Evolutionary conservation across 2,329 filamentous ascomycete genomes (phyloP), one percentile per base, ranked within the genome.

Genomic region (Fusarium odoratissimum): DNA sequence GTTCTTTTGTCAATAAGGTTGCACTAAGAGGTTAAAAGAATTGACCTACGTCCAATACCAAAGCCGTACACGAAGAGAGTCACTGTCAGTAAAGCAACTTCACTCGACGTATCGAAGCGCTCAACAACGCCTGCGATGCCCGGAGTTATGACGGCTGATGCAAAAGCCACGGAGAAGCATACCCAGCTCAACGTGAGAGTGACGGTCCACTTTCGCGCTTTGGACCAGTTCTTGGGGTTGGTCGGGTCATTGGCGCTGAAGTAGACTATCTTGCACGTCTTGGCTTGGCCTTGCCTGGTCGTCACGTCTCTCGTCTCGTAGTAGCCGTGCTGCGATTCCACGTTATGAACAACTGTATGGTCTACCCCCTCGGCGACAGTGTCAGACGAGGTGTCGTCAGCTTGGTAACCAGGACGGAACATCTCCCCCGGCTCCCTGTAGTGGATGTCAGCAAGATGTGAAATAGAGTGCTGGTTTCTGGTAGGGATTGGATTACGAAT

Each of bases 391-490:
- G 9, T 42, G n/a, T 40, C 6, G 19, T 40, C 37, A 19, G 17
- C 19, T 11, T 9, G 10, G 21, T n/a, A n/a, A 10, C 13, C 21
- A 6, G 40, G 21, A n/a, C 13, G 21, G 40, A 41, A 13, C 5
- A 17, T 23, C 14, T 42, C n/a, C n/a, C 40, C 40, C 5, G 40
- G 40, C n/a, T 42, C n/a, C 14, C n/a, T 42, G n/a, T 23, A 4
- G 8, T 23, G 14, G 10, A 11, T 11, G n/a, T 42, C n/a, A 23
- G 40, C 21, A 12, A n/a, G 1, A n/a, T 40, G 8, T 5, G 23
- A 0, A 14, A 40, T 40, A 1, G 4, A 14, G 13, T 6, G 12
- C 2, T n/a, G 8, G 12, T 2, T 3, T 8, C 1, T 41, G 38
- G 21, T 3, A 21, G 8, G 13, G 21, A 3, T 1, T 17, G n/a